Evolutionary conservation across 306 rosid species (phyloP), one percentile per base, ranked within the genome.

Genomic region (Astragalus membranaceus): DNA sequence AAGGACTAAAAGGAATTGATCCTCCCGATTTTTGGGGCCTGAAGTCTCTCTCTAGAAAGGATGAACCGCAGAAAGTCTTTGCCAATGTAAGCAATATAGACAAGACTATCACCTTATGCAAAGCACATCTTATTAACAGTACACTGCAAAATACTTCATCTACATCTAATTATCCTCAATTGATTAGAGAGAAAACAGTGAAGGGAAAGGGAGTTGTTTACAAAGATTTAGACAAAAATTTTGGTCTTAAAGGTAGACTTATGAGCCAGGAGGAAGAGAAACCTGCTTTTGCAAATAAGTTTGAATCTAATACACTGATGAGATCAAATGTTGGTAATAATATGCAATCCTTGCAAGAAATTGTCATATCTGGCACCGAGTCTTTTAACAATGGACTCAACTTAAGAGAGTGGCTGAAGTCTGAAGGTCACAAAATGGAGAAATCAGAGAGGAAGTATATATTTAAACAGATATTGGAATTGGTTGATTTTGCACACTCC

Each of bases 321-420:
- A 82, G 67, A 53, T 43, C 76, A 51, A 42, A 60, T 64, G 77
- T 33, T 6, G 37, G 44, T 42, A 70, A 33, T 46, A 69, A 78
- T 33, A 57, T 62, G 57, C 56, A 50, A 74, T 75, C 50, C 70
- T 57, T 78, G 52, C 71, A 63, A 61, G 70, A 44, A 61, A 55
- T 48, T 50, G 51, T 11, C 13, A 49, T 46, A 58, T 62, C 80
- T 11, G 64, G 54, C 37, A 52, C 75, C 4, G 80, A 78, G 17
- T 64, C 65, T 29, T 39, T 26, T n/a, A 49, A 63, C 20, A 36
- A 46, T 43, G 92, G 81, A 67, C 54, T 81, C 54, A 78, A 72
- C 89, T 62, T 87, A 73, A 85, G 90, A 70, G 86, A 81, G 51
- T 83, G 89, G 89, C 64, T 87, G 69, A 83, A 51, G 16, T 76